Base-by-base conservation (phyloP, 805 yeast species). In the Wickerhamomyces ciferrii region DNA sequence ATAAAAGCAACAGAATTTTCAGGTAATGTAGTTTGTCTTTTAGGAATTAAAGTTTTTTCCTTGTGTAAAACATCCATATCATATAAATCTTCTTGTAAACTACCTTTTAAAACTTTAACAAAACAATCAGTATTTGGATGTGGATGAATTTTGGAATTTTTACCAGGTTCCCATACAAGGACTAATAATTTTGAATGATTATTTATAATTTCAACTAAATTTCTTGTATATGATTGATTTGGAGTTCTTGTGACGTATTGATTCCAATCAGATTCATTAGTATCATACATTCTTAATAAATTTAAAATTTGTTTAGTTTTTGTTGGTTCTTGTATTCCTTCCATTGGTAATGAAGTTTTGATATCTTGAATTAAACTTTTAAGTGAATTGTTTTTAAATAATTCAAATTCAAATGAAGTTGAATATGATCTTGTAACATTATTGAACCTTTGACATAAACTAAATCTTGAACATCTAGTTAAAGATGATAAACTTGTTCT, bases 81-180 rank as follows among this genome's bases (percentile, higher is more conserved):
- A 50, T 59, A 50, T 35, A 48, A 41, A 14, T 38, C 45, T 32
- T 52, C 57, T 17, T 35, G 32, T 5, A 53, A 25, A 2, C 48
- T 43, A 2, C 57, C 78, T 48, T 68, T 65, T 47, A 74, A 52
- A 34, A 72, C 62, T 55, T 74, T 74, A 71, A 74, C 71, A 49
- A 74, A 68, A 53, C 77, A 73, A 55, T 74, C 76, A 11, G 78
- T 76, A 41, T 69, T 63, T 34, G 77, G 77, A 51, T 74, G 78
- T 55, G 72, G 73, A 53, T 74, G 78, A 44, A 74, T 71, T 39
- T 75, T 73, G 37, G 70, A 64, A 15, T 67, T 57, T 51, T 67
- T 68, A 2, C 71, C 72, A 1, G 78, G 78, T 27, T 66, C 60
- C 78, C 78, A 74, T 11, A 72, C 76, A 23, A 74, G 53, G 10